Evolutionary conservation across 2,329 filamentous ascomycete genomes (phyloP).

Genomic region (Aspergillus latus): DNA sequence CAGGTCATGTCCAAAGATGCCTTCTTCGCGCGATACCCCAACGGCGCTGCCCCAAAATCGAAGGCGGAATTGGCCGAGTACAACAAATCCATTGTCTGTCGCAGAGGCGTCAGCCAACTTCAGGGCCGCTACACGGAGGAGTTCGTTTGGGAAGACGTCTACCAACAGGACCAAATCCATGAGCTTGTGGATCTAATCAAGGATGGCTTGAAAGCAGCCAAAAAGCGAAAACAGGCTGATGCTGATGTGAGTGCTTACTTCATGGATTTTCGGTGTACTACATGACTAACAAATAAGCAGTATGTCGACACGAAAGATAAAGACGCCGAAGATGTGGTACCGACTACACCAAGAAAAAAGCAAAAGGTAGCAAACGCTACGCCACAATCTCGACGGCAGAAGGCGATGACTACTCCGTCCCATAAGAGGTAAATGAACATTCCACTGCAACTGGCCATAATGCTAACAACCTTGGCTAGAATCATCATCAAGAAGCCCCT

Average conservation of each 20-base stretch:
- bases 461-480: conserved; percentile 28
- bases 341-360: conserved; percentile 58
- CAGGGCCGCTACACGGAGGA: conserved; percentile 91
- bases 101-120: conserved; percentile 82
- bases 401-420: conserved; percentile 59
- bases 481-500: conserved; percentile 81
- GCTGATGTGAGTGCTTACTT: conserved; percentile 34
- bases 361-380: conserved; percentile 51
- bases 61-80: conserved; percentile 62
- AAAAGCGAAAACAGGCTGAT: conserved; percentile 51
- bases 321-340: conserved; percentile 29
- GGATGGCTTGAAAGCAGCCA: conserved; percentile 63
- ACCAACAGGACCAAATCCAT: conserved; percentile 64
- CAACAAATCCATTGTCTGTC: conserved; percentile 86
- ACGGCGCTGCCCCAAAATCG: conserved; percentile 68
- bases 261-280: neutral
- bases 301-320: conserved; percentile 42
- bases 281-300: conserved; percentile 20
- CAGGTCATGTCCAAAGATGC: conserved; percentile 69
- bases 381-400: conserved; percentile 44
- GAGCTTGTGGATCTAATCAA: conserved; percentile 67
- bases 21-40: conserved; percentile 70
- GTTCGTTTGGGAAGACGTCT: conserved; percentile 87
- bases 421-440: conserved; percentile 55
- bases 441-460: neutral